Conservation (phyloP, 345 rosid genomes). For the Euphorbia tirucalli region DNA sequence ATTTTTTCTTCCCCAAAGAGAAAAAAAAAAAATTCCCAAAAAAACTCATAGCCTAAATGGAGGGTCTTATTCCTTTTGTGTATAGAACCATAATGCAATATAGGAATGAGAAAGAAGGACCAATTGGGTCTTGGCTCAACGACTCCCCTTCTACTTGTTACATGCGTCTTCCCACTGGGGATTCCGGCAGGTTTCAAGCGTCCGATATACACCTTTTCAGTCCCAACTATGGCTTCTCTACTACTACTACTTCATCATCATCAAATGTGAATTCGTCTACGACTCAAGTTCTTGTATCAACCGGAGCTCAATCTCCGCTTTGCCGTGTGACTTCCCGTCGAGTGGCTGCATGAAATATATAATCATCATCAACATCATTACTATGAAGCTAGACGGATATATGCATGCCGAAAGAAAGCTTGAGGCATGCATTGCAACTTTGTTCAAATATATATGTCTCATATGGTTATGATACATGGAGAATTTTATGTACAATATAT, state of each 20-base stretch:
- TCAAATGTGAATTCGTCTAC: slow-evolving; percentile 21
- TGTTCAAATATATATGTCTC: background rate
- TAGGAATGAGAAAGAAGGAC: slow-evolving; percentile 52
- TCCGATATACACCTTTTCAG: slow-evolving; percentile 47
- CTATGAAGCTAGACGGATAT: too few species aligned
- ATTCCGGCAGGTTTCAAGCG: slow-evolving; percentile 66
- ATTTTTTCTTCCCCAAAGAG: background rate
- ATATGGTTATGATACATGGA: background rate
- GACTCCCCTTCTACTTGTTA: slow-evolving; percentile 74
- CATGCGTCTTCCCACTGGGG: slow-evolving; percentile 74
- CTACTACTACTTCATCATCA: slow-evolving; percentile 15
- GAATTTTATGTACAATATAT: background rate
- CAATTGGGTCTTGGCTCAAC: slow-evolving; percentile 37
- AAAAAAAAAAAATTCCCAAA: slow-evolving; percentile 9
- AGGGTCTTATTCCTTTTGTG: slow-evolving; percentile 42
- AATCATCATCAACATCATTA: background rate
- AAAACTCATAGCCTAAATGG: slow-evolving; percentile 40
- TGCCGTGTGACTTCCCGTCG: slow-evolving; percentile 49
- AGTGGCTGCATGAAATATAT: slow-evolving; percentile 32
- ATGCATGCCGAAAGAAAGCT: slow-evolving; percentile 30
- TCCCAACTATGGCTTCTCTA: slow-evolving; percentile 39
- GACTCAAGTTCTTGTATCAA: slow-evolving; percentile 44
- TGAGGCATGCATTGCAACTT: slow-evolving; percentile 33
- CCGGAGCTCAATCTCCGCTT: slow-evolving; percentile 61
- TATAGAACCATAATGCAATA: slow-evolving; percentile 34